Percentiles rank a stretch among this genome's conserved stretches.
Conservation (phyloP, 306 rosid species). For the Glycine soja region DNA sequence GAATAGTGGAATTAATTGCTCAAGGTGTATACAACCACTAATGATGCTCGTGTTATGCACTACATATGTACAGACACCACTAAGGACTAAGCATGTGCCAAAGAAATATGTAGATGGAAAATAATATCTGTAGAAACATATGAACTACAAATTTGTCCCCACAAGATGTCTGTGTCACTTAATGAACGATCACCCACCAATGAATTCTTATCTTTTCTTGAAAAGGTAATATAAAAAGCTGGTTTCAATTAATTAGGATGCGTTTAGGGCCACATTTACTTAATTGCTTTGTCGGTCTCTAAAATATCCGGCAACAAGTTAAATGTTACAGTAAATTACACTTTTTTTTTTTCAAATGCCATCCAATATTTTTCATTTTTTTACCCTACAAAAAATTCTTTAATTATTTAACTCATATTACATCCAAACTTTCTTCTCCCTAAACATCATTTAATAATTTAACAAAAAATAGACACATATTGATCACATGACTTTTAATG, state of each 20-base stretch:
- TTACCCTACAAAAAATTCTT: no score
- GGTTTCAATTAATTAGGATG: slow-evolving; percentile 44
- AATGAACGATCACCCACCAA: slow-evolving; percentile 55
- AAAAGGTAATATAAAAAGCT: slow-evolving; percentile 50
- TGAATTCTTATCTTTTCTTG: slow-evolving; percentile 56
- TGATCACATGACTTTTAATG: no score
- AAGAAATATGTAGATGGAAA: slow-evolving; percentile 21
- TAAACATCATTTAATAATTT: no score
- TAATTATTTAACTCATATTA: no score
- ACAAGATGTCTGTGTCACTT: slow-evolving; percentile 50
- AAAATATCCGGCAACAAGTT: slow-evolving; percentile 23
- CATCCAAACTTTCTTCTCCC: no score
- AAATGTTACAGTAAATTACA: no score
- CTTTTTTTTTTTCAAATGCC: no score
- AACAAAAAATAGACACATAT: no score
- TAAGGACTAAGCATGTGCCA: slow-evolving; percentile 43
- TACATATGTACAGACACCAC: slow-evolving; percentile 39
- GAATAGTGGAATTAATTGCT: slow-evolving; percentile 10
- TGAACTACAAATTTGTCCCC: slow-evolving; percentile 53
- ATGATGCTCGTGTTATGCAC: slow-evolving; percentile 29
- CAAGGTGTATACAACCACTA: slow-evolving; percentile 20
- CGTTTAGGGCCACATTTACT: slow-evolving; percentile 47
- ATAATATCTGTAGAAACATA: slow-evolving; percentile 33
- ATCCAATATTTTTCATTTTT: no score
- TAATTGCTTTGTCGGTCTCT: slow-evolving; percentile 51